phyloP scores from a whole-genome alignment of 768 basidiomycete genomes.

The Gloeopeniophorella convolvens region DNA sequence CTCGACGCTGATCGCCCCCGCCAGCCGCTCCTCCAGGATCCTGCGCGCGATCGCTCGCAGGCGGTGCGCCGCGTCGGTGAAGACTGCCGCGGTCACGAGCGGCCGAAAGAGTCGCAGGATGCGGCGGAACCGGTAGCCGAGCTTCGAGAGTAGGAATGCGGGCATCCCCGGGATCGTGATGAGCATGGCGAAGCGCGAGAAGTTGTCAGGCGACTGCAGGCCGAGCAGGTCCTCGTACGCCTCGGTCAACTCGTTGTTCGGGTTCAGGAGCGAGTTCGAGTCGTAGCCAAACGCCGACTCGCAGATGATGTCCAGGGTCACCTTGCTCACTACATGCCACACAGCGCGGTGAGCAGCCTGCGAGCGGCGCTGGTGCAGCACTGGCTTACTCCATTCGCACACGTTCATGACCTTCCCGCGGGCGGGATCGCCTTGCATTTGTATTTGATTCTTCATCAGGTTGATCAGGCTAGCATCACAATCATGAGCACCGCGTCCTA shows the following conservation, averaged over 20 bases:
- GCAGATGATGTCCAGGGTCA: conserved; percentile 48
- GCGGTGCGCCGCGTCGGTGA: too few species aligned
- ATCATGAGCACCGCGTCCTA: not conserved
- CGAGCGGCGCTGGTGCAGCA: conserved; percentile 21
- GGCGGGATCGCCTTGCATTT: conserved; percentile 19
- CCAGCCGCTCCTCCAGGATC: conserved; percentile 38
- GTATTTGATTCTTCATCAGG: conserved; percentile 31
- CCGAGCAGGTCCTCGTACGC: conserved; percentile 40
- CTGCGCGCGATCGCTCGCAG: too few species aligned
- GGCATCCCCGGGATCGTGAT: conserved; percentile 33
- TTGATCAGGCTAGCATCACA: conserved; percentile 30
- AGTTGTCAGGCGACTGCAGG: conserved; percentile 36
- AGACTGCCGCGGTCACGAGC: too few species aligned
- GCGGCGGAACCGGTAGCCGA: conserved; percentile 31
- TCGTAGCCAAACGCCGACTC: conserved; percentile 44
- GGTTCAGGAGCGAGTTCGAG: conserved; percentile 39
- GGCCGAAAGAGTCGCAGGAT: too few species aligned
- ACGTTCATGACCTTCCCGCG: conserved; percentile 28
- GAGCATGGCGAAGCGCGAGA: conserved; percentile 32
- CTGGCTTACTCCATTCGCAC: conserved; percentile 41
- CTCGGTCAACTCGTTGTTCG: conserved; percentile 40
- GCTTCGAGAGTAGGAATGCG: conserved; percentile 23
- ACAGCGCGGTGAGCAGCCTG: not conserved
- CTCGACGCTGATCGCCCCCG: conserved; percentile 29
- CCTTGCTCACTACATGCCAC: conserved; percentile 39